Base-by-base conservation (phyloP, 148 eudicot genomes). In the Tetragonia tetragonoides region DNA sequence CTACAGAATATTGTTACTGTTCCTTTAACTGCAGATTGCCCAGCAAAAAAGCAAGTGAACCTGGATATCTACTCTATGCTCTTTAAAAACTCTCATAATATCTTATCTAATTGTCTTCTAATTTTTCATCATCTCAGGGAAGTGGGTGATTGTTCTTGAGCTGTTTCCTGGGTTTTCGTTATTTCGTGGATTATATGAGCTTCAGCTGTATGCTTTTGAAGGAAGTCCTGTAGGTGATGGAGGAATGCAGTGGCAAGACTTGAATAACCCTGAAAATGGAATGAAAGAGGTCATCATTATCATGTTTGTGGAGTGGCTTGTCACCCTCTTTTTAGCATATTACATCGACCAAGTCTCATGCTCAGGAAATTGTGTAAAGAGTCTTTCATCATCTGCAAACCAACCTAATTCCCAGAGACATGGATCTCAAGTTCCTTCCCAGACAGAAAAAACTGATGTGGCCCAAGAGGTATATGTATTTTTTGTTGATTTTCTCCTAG, bases 141-240 rank as follows among this genome's bases (percentile, higher is more conserved):
- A 81, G 81, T 90, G 93, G 89, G 83, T 89, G 47, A 74, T 82
- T 67, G 85, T 86, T 64, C 90, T 93, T 88, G 90, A 93, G 70
- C 70, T 93, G 78, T 93, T 81, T 85, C 95, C 97, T 39, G 91
- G 94, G 46, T 93, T 91, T 77, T 68, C 92, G 12, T 84, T 89
- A 60, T 88, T 68, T 79, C 88, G 89, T 67, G 89, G 90, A 21
- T 59, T 89, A 37, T 84, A 81, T 77, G 92, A 91, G 77, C 86
- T 91, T 72, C 74, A 86, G 69, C 84, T 84, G 59, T 88, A 88
- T 83, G 77, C 96, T 5, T 68, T 83, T 69, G 69, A 47, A 63
- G 96, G 87, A 81, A 73, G 74, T 66, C 69, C 47, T 72, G 83
- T 85, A 85, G 91, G 93, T 73, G 79, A 80, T 53, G 71, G 83